A percentile compares a stretch with the other conserved stretches of the same genome.
Conservation (phyloP, 129 eudicot genomes). For the Flaveria robusta region DNA sequence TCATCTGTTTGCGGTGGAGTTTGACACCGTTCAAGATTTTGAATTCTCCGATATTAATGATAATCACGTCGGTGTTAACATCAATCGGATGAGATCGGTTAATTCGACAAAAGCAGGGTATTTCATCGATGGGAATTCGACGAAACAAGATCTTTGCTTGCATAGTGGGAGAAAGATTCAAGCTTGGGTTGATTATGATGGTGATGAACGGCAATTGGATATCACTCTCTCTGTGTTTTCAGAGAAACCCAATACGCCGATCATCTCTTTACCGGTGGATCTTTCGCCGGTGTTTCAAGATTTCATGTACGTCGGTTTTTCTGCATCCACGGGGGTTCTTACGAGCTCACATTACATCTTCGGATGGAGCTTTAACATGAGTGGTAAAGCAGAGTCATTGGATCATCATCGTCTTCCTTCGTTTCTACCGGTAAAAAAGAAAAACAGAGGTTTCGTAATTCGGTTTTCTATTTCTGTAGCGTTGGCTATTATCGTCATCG, state of each 20-base stretch:
- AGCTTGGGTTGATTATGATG: slow-evolving; percentile 76
- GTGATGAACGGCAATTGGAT: slow-evolving; percentile 29
- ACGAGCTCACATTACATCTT: slow-evolving; percentile 59
- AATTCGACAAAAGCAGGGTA: slow-evolving; percentile 44
- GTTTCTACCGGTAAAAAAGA: slow-evolving; percentile 34
- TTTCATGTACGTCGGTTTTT: slow-evolving; percentile 67
- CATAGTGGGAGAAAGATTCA: slow-evolving; percentile 47
- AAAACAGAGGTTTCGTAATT: slow-evolving; percentile 35
- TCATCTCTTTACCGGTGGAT: slow-evolving; percentile 53
- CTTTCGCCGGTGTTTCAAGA: slow-evolving; percentile 51
- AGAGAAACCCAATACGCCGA: slow-evolving; percentile 46
- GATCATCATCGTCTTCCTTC: slow-evolving; percentile 41
- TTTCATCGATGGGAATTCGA: slow-evolving; percentile 38
- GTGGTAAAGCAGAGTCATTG: slow-evolving; percentile 42
- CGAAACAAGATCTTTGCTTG: slow-evolving; percentile 40
- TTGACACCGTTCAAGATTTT: slow-evolving; percentile 66
- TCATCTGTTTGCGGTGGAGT: slow-evolving; percentile 67
- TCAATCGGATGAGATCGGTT: slow-evolving; percentile 52
- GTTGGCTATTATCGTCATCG: neutral
- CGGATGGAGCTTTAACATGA: slow-evolving; percentile 77
- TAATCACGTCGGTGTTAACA: slow-evolving; percentile 66
- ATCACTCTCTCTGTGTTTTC: slow-evolving; percentile 51
- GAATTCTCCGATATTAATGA: slow-evolving; percentile 58
- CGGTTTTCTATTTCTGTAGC: slow-evolving; percentile 21
- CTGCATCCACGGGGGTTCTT: slow-evolving; percentile 65